Conservation (phyloP, 1,284 basidiomycete genomes). For the Trametes versicolor region DNA sequence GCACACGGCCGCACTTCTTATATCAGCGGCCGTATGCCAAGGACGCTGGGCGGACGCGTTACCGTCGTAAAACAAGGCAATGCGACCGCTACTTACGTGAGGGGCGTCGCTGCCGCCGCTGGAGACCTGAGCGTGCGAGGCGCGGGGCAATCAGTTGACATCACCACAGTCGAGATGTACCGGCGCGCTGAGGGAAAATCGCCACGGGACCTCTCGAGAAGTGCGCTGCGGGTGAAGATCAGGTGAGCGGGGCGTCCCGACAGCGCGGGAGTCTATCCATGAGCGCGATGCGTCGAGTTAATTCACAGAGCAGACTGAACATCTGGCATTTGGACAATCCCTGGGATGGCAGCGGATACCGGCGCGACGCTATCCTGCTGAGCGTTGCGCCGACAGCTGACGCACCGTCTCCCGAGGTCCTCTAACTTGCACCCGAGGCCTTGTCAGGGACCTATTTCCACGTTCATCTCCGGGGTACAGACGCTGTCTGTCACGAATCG, state of each 20-base stretch:
- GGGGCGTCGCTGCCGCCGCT: not conserved
- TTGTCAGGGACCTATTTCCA: conserved; percentile 4
- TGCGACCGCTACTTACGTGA: conserved; percentile 10
- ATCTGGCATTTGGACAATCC: too few relatives aligned
- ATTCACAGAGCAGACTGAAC: not conserved
- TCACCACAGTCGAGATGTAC: not conserved
- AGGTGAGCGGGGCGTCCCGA: conserved; percentile 6
- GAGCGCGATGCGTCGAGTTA: not conserved
- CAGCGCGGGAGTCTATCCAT: not conserved
- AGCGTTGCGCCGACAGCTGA: not conserved
- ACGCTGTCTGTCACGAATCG: conserved; percentile 4
- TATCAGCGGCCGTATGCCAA: conserved; percentile 7
- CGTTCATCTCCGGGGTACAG: conserved; percentile 21
- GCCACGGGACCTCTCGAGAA: conserved; percentile 3
- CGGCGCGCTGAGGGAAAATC: conserved; percentile 5
- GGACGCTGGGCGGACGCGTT: not conserved
- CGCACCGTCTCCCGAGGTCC: not conserved
- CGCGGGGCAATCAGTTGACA: not conserved
- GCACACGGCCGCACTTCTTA: not conserved
- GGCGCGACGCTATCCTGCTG: too few relatives aligned
- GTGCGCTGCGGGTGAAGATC: not conserved
- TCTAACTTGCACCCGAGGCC: not conserved
- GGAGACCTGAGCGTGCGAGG: not conserved
- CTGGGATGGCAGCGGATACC: too few relatives aligned
- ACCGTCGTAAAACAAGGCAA: conserved; percentile 5